Base-by-base conservation (phyloP, 2,329 filamentous ascomycete genomes). In the Fusarium coffeatum region DNA sequence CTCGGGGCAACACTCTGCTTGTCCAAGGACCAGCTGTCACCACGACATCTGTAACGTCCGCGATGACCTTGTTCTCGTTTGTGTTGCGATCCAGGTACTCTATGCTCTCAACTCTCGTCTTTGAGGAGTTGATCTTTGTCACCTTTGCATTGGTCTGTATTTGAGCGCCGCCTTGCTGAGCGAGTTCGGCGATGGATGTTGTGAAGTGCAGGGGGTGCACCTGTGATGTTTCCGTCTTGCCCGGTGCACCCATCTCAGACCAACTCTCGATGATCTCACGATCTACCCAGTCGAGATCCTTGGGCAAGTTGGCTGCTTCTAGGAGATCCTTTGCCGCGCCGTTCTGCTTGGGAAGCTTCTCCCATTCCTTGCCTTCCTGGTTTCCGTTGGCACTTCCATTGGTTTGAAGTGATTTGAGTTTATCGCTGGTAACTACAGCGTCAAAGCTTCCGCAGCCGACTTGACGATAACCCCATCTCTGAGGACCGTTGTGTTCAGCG, bases 171-270 rank as follows among this genome's bases (percentile, higher is more conserved):
- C 85, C 86, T 54, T 92, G 88, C 59, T 87, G 82, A 0, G 95
- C 94, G 15, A 98, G 85, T 43, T 88, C 83, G 7, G 92, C 93
- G 80, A 98, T 97, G 18, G 90, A 86, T 0, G 89, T 95, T 1
- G 96, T 98, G 77, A 99, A 98, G 46, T 93, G 90, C 66, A 91
- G 92, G 0, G 96, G 96, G 76, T 99, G 95, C 5, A 98, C 95
- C 80, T 99, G 96, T 0, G 96, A 93, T 3, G 96, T 98, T 66
- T 93, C 92, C 2, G 86, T 87, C 1, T 89, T 88, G 5, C 89
- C 90, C 4, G 83, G 82, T 3, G 77, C 71, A 25, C 93, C 93
- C 93, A 98, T 98, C 76, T 91, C 89, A 34, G 93, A 89, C 80
- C 97, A 98, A 22, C 85, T 84, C 55, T 83, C 82, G 23, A 97